phyloP scores from a whole-genome alignment of 2,329 filamentous ascomycete species.

The Botrytis squamosa region DNA sequence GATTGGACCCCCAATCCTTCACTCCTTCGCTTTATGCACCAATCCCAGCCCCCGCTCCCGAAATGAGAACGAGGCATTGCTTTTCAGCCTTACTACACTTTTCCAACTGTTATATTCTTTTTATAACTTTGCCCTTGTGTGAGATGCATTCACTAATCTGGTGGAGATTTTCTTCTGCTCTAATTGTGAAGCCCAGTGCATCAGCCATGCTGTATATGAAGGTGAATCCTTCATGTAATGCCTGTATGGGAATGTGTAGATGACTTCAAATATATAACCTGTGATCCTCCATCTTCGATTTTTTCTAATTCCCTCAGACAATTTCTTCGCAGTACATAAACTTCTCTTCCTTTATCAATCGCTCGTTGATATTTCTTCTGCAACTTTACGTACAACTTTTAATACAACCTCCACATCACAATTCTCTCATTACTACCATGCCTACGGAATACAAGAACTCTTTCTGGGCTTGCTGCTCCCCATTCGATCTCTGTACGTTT shows the following conservation, averaged over 20 bases:
- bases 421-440: background rate
- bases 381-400: background rate
- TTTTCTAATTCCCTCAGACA: background rate
- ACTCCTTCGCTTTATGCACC: slow-evolving; percentile 4
- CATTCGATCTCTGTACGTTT: slow-evolving; percentile 9
- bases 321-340: background rate
- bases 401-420: background rate
- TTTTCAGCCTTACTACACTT: slow-evolving; percentile 14
- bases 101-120: background rate
- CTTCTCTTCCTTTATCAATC: background rate
- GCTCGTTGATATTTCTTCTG: background rate
- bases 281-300: background rate
- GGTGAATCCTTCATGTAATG: background rate
- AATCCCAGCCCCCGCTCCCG: background rate
- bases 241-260: background rate
- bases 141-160: background rate
- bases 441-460: slow-evolving; percentile 1
- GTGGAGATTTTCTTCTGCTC: background rate
- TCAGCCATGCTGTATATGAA: background rate
- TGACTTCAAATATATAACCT: slow-evolving; percentile 6
- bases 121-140: background rate
- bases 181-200: background rate
- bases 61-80: slow-evolving; percentile 9
- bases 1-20: background rate
- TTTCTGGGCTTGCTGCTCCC: slow-evolving; percentile 20